Percentiles rank a stretch among this genome's conserved stretches.
Evolutionary conservation across 2,329 filamentous ascomycete genomes (phyloP).

Genomic region (Boeremia lycopersici): DNA sequence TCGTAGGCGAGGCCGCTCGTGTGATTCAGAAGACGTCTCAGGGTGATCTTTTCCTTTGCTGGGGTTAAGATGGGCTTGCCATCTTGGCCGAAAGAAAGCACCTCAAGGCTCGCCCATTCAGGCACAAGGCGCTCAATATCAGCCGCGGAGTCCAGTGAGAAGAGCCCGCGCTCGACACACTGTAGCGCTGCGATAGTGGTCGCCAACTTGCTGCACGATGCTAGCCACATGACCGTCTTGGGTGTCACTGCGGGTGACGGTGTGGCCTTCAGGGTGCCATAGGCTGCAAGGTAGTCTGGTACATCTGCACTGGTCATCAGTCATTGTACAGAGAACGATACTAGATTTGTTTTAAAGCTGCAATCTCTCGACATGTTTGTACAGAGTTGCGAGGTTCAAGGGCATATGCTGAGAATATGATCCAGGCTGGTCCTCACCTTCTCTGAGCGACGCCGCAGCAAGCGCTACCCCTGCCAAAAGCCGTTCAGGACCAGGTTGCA

Average conservation of each 20-base stretch:
- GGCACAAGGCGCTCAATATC: conserved; percentile 32
- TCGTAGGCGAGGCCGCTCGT: conserved; percentile 34
- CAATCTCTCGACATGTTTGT: conserved; percentile 2
- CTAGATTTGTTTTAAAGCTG: conserved; percentile 11
- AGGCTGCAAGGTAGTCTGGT: conserved; percentile 22
- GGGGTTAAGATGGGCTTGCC: conserved; percentile 17
- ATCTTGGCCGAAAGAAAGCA: conserved; percentile 23
- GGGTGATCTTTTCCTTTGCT: conserved; percentile 27
- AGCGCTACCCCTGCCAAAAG: conserved; percentile 28
- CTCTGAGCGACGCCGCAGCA: conserved; percentile 1
- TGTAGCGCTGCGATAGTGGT: conserved; percentile 37
- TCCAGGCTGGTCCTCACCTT: conserved; percentile 14
- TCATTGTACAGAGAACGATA: neutral
- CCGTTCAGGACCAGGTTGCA: conserved; percentile 22
- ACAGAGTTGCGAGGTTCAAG: no score
- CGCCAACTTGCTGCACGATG: conserved; percentile 39
- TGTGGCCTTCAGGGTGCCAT: conserved; percentile 23
- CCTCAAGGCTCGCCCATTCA: conserved; percentile 29
- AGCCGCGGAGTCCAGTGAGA: conserved; percentile 30
- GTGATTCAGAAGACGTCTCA: conserved; percentile 33
- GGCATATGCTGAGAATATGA: no score
- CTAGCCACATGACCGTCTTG: conserved; percentile 40
- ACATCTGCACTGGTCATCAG: neutral
- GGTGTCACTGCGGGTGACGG: conserved; percentile 21
- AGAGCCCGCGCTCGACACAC: conserved; percentile 36